Percentiles rank a stretch among this genome's conserved stretches.
Evolutionary conservation across 176 grass and related monocot genomes (phyloP).

Genomic region (Carex pumila): DNA sequence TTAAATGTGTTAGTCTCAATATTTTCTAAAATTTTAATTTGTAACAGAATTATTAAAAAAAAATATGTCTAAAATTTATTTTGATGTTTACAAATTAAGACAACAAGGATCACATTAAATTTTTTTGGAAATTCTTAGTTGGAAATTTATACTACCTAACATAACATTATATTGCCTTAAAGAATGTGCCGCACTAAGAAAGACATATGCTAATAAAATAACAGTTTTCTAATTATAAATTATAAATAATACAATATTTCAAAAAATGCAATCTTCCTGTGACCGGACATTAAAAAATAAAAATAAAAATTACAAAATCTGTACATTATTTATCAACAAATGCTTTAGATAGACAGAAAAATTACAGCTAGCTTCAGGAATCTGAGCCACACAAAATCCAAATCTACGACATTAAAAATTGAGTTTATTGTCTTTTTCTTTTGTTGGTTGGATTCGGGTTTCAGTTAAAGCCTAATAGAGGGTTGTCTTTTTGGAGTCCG

Average conservation of each 20-base stretch:
- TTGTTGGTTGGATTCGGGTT: constrained; percentile 25
- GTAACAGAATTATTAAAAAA: background rate
- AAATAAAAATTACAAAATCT: background rate
- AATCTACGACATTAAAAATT: background rate
- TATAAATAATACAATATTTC: background rate
- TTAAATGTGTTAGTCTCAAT: background rate
- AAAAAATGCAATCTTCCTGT: background rate
- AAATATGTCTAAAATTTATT: background rate
- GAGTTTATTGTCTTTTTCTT: background rate
- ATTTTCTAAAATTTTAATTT: background rate
- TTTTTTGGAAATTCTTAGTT: no score
- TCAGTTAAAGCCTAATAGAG: constrained; percentile 26
- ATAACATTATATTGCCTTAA: background rate
- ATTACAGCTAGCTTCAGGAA: no score
- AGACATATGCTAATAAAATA: background rate
- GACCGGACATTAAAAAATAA: background rate
- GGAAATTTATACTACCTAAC: background rate
- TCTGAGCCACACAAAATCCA: background rate
- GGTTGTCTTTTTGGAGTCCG: background rate
- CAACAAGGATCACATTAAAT: no score
- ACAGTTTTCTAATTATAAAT: background rate
- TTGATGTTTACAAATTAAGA: background rate
- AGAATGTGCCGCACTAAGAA: background rate
- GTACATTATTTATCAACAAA: background rate
- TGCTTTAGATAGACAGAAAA: background rate